These are phyloP conservation scores for Cordyceps javanica DNA, from an alignment of 2,329 filamentous ascomycete species.

Conservation along the genomic window DNA sequence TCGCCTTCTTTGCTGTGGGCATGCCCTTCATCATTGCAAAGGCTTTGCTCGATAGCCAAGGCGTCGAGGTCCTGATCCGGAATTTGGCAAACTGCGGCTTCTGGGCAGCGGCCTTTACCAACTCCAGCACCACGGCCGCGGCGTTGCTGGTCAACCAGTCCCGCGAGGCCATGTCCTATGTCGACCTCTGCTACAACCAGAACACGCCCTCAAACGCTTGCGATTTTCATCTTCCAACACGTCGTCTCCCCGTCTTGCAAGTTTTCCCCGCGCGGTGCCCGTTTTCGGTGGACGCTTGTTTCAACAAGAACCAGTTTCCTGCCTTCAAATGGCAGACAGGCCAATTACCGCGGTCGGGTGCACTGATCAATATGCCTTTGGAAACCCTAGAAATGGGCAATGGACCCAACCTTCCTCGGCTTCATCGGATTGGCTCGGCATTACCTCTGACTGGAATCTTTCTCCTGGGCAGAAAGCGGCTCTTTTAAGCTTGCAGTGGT, in stretches of 20 bases:
- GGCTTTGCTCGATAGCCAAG: neutral
- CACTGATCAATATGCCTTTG: constrained; percentile 12
- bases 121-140: neutral
- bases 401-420: constrained; percentile 1
- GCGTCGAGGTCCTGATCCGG: neutral
- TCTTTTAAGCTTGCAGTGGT: neutral
- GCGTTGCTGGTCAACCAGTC: neutral
- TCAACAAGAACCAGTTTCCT: neutral
- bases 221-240: neutral
- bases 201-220: neutral
- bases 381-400: neutral
- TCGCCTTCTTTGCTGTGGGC: neutral
- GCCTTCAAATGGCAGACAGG: neutral
- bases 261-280: neutral
- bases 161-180: neutral
- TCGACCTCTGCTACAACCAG: constrained; percentile 1
- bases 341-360: constrained; percentile 11
- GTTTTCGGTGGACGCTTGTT: neutral
- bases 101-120: neutral
- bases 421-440: neutral
- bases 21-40: neutral
- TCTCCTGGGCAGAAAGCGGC: neutral
- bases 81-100: neutral
- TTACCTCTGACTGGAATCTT: neutral
- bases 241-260: neutral